Conservation (phyloP, 805 yeast genomes). For the Nakazawaea populi region DNA sequence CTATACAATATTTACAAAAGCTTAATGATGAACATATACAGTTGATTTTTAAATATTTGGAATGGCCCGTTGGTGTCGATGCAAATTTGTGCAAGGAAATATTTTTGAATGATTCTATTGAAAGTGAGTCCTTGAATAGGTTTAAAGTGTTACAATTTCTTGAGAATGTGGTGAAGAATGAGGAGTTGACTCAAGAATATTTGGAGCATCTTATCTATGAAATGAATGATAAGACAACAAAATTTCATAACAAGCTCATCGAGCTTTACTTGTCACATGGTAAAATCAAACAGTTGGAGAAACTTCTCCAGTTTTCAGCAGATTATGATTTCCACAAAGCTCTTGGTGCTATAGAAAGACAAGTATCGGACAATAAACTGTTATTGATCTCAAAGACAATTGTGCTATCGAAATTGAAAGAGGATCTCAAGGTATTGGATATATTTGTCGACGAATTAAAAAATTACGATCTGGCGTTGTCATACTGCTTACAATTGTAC, state of each 20-base stretch:
- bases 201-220: conserved; percentile 44
- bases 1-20: conserved; percentile 53
- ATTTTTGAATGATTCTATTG: conserved; percentile 61
- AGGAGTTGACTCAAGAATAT: conserved; percentile 35
- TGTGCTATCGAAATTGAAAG: conserved; percentile 52
- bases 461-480: conserved; percentile 52
- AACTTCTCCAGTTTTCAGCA: conserved; percentile 26
- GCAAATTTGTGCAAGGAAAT: conserved; percentile 36
- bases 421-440: conserved; percentile 58
- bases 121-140: conserved; percentile 53
- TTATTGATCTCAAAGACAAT: conserved; percentile 44
- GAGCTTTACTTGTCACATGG: conserved; percentile 34
- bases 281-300: conserved; percentile 19
- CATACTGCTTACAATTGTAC: conserved; percentile 51
- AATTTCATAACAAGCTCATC: conserved; percentile 38
- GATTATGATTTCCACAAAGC: conserved; percentile 35
- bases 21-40: conserved; percentile 43
- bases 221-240: conserved; percentile 27
- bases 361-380: conserved; percentile 1
- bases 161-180: conserved; percentile 14
- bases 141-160: conserved; percentile 48
- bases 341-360: conserved; percentile 25
- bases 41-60: conserved; percentile 50
- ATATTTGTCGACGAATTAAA: conserved; percentile 52
- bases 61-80: conserved; percentile 40